Base-by-base conservation (phyloP, 768 basidiomycete genomes). In the Multifurca ochricompacta region DNA sequence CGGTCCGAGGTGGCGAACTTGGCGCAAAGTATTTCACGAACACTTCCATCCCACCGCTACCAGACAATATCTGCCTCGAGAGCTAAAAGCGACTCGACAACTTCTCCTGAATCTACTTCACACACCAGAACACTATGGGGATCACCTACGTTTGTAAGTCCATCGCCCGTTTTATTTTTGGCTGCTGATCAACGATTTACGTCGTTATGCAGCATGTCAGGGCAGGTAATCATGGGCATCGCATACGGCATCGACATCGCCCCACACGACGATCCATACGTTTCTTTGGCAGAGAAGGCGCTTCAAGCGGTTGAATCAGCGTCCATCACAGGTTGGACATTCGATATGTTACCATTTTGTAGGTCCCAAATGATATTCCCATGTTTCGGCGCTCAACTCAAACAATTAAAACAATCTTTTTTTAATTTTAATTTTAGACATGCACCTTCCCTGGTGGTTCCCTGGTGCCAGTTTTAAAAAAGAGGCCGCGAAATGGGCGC, bases 391-490 rank as follows among this genome's bases (percentile, higher is more conserved):
- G 18, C 45, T 48, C 41, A 31, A 31, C 36, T 27, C 39, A n/a
- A 23, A 18, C 13, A 23, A 35, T 21, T 19, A 5, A n/a, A n/a
- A n/a, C n/a, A n/a, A n/a, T n/a, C n/a, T n/a, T n/a, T n/a, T n/a
- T n/a, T n/a, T n/a, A n/a, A n/a, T n/a, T n/a, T n/a, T n/a, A n/a
- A n/a, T n/a, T 32, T 25, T 27, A 64, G 63, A 64, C 31, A 60
- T 51, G 16, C 48, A 59, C 31, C 42, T 65, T 39, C 66, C 64
- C 18, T 54, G 49, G 40, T 66, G 65, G 65, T 52, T 66, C 27
- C 65, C 65, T 3, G 65, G 65, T 18, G 64, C 62, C n/a, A 50
- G 60, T 5, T 66, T 66, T 45, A 62, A 60, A 31, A 64, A 58
- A 19, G 47, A 59, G 43, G 65, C 62, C 6, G 51, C 13, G 21